Conservation (phyloP, 148 eudicot genomes). For the Rhododendron kiyosumense region DNA sequence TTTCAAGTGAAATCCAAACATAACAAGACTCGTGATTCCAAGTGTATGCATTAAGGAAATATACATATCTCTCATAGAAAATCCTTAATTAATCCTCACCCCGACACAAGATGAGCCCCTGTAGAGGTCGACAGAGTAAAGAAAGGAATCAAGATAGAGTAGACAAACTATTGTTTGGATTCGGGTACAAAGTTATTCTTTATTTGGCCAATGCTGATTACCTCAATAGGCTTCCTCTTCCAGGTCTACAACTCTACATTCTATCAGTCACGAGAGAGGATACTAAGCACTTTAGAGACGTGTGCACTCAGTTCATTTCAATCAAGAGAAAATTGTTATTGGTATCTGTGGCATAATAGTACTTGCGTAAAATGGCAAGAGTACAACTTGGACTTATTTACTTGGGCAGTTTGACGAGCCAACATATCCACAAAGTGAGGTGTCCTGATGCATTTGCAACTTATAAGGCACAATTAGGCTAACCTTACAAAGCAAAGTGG, state of each 20-base stretch:
- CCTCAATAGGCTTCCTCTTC: not conserved
- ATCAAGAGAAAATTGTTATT: not conserved
- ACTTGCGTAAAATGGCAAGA: not conserved
- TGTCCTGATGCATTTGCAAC: not conserved
- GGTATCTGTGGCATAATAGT: not conserved
- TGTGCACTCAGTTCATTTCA: not conserved
- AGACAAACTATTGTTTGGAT: not conserved
- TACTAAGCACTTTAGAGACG: not conserved
- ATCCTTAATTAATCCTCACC: not conserved
- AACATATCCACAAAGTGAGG: not conserved
- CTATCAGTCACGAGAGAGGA: not conserved
- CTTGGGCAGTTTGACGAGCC: not conserved
- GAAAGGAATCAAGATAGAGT: not conserved
- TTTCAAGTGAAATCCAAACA: not conserved
- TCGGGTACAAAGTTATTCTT: not conserved
- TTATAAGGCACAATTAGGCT: not conserved
- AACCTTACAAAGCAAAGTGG: not conserved
- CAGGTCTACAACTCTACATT: not conserved
- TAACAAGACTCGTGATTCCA: not conserved
- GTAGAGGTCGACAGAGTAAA: not conserved
- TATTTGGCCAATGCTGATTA: not conserved
- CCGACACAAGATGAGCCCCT: not conserved
- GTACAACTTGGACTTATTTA: not conserved
- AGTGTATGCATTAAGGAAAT: not conserved
- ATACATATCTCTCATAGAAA: not conserved